Percentiles rank a stretch among this genome's conserved stretches.
These are phyloP conservation scores for Urostyla sp. DNA, from an alignment of 73 alveolate genomes.

Conservation along the genomic window DNA sequence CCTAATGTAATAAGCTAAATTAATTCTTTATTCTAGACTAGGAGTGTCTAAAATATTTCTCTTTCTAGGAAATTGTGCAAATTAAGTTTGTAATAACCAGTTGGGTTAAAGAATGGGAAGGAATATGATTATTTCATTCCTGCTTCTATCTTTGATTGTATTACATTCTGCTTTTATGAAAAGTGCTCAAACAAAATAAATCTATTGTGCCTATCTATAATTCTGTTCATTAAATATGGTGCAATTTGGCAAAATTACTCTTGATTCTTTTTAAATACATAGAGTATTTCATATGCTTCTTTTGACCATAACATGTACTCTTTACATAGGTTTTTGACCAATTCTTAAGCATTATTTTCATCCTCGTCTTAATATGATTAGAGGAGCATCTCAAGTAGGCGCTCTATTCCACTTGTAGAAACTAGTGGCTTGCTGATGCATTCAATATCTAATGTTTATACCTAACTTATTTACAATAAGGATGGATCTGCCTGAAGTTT, in stretches of 20 bases:
- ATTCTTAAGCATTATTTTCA: constrained; percentile 27
- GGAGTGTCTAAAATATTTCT: constrained; percentile 41
- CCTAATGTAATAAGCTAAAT: background rate
- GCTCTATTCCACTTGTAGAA: background rate
- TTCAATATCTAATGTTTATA: background rate
- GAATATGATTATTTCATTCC: constrained; percentile 11
- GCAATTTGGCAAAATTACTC: constrained; percentile 5
- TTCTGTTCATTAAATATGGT: constrained; percentile 33
- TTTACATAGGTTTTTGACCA: constrained; percentile 37
- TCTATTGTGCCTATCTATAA: constrained; percentile 54
- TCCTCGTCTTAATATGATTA: constrained; percentile 23
- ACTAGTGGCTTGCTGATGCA: background rate
- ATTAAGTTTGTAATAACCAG: constrained; percentile 57
- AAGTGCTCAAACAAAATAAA: background rate
- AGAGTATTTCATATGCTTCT: constrained; percentile 47
- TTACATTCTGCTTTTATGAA: background rate
- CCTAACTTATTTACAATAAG: too few relatives aligned
- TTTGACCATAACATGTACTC: constrained; percentile 28
- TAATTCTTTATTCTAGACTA: constrained; percentile 35
- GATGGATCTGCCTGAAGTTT: background rate
- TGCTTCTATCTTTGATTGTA: background rate
- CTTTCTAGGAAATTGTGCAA: constrained; percentile 44
- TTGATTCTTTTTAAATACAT: constrained; percentile 14
- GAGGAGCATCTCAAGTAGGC: constrained; percentile 10
- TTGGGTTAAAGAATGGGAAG: constrained; percentile 64